Percentiles rank a stretch among this genome's conserved stretches.
Evolutionary conservation across 345 rosid species (phyloP).

Genomic region (Balakata baccata): DNA sequence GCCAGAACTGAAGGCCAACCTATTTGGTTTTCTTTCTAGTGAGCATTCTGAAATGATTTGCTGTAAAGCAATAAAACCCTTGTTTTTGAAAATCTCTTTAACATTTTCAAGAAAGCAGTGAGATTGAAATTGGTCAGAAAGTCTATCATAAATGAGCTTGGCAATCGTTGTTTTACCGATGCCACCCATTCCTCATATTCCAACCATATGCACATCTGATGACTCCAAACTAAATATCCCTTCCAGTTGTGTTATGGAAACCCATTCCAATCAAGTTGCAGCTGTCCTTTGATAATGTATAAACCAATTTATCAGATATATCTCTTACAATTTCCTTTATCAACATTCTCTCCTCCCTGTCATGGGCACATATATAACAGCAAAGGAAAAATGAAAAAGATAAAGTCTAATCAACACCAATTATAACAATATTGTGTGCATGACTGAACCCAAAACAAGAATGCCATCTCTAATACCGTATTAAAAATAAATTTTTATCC

Average conservation of each 20-base stretch:
- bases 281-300: not conserved
- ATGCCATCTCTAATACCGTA: too few species aligned
- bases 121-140: not conserved
- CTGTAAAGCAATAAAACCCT: too few species aligned
- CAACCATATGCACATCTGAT: not conserved
- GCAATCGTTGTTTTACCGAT: slow-evolving; percentile 13
- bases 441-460: too few species aligned
- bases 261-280: slow-evolving; percentile 12
- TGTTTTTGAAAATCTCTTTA: not conserved
- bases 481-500: too few species aligned
- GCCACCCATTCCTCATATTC: slow-evolving; percentile 10
- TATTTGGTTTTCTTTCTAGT: not conserved
- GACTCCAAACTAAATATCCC: not conserved
- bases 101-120: not conserved
- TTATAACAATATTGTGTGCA: not conserved
- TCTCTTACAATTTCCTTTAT: slow-evolving; percentile 9
- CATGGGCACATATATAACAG: not conserved
- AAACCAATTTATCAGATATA: slow-evolving; percentile 4
- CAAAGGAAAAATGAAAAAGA: not conserved
- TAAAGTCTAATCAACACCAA: not conserved
- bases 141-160: not conserved
- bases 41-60: too few species aligned
- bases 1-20: not conserved
- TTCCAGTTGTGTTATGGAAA: slow-evolving; percentile 1
- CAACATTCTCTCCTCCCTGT: slow-evolving; percentile 6